These are phyloP conservation scores for Xylaria castorea DNA, from an alignment of 495 filamentous ascomycete species.

Conservation along the genomic window DNA sequence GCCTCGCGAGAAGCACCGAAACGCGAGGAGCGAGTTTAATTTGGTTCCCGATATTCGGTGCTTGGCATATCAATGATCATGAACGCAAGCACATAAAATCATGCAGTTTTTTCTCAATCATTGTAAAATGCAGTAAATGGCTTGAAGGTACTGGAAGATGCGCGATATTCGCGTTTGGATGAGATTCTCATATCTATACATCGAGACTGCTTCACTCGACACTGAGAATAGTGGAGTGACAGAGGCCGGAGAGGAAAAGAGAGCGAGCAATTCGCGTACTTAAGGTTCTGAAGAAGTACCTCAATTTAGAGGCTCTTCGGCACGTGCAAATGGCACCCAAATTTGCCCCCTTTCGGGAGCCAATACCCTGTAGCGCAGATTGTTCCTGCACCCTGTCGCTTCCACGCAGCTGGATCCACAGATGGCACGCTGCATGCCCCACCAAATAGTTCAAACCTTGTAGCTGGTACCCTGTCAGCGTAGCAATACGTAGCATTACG, in stretches of 20 bases:
- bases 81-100: neutral
- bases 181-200: neutral
- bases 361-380: neutral
- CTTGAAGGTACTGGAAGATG: neutral
- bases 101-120: too few relatives aligned
- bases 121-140: neutral
- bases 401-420: neutral
- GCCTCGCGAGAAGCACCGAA: slow-evolving; percentile 20
- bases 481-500: neutral
- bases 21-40: slow-evolving; percentile 6
- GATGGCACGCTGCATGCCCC: neutral
- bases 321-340: slow-evolving; percentile 7
- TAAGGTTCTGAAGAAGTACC: neutral
- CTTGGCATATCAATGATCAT: slow-evolving; percentile 5
- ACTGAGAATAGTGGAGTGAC: neutral
- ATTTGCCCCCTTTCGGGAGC: neutral
- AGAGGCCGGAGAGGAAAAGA: neutral
- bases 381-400: neutral
- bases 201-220: neutral
- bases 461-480: neutral
- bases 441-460: neutral
- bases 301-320: neutral
- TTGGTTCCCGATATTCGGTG: neutral
- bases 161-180: neutral
- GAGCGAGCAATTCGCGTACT: neutral